These are phyloP conservation scores for Lunularia cruciata DNA, from an alignment of 225 moss, liverwort and hornwort genomes.

Conservation along the genomic window DNA sequence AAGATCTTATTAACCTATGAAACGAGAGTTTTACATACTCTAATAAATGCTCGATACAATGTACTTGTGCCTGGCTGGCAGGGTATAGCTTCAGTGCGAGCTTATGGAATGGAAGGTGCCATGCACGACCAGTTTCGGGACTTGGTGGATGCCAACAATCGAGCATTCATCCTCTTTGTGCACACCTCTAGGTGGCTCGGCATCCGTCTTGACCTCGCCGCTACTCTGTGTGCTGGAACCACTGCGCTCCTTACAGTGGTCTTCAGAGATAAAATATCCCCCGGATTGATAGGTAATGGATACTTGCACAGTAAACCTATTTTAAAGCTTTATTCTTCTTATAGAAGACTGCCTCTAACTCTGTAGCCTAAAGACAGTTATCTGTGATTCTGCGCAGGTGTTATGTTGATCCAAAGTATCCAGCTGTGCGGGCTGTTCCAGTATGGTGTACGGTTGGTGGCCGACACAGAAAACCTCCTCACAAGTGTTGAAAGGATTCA, in stretches of 20 bases:
- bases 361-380: no score
- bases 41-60: neutral
- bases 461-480: constrained; percentile 80
- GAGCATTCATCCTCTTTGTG: constrained; percentile 64
- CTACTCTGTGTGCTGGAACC: constrained; percentile 58
- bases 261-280: constrained; percentile 52
- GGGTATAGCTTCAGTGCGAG: constrained; percentile 81
- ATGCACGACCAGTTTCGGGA: constrained; percentile 73
- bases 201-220: constrained; percentile 76
- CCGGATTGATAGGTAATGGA: constrained; percentile 77
- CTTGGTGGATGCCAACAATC: constrained; percentile 86
- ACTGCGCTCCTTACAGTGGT: constrained; percentile 64
- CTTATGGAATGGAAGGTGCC: constrained; percentile 56
- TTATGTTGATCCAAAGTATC: constrained; percentile 80
- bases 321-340: no score
- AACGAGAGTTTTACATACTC: neutral
- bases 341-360: no score
- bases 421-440: constrained; percentile 97
- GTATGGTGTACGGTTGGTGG: constrained; percentile 72
- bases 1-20: neutral
- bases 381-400: constrained; percentile 48
- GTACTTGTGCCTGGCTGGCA: constrained; percentile 23
- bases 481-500: constrained; percentile 95
- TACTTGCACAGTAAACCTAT: no score
- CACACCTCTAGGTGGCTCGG: constrained; percentile 87